Percentiles rank a stretch among this genome's conserved stretches.
Conservation (phyloP, 768 basidiomycete species). For the Lentinula detonsa region DNA sequence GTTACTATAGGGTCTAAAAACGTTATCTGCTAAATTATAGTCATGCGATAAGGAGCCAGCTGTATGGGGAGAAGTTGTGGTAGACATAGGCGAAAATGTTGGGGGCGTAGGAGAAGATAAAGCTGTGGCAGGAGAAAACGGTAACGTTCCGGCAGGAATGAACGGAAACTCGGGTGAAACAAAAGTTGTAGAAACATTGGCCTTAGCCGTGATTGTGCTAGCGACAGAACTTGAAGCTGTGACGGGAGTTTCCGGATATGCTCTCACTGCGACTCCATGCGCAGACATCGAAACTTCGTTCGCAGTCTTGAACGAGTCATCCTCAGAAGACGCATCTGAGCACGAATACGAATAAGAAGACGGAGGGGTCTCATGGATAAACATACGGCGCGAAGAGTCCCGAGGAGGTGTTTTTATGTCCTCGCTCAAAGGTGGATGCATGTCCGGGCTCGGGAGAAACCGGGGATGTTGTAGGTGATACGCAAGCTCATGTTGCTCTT, state of each 20-base stretch:
- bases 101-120: conserved; percentile 14
- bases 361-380: background rate
- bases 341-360: background rate
- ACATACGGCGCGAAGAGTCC: background rate
- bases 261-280: conserved; percentile 3
- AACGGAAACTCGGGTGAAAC: background rate
- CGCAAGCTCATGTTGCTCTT: conserved; percentile 14
- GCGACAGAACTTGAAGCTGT: background rate
- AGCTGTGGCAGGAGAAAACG: background rate
- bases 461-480: conserved; percentile 15
- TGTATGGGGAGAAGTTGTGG: background rate
- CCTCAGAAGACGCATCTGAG: background rate
- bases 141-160: background rate
- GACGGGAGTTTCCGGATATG: background rate
- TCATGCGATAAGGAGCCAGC: background rate
- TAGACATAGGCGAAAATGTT: background rate
- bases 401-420: conserved; percentile 2
- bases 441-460: conserved; percentile 30
- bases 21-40: background rate
- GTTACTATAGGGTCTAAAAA: no score
- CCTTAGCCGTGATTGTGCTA: background rate
- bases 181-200: background rate
- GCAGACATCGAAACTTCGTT: conserved; percentile 13
- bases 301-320: conserved; percentile 19
- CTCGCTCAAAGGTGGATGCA: conserved; percentile 24